Evolutionary conservation across 441 rosid genomes (phyloP).

Genomic region (Erodium moschatum): DNA sequence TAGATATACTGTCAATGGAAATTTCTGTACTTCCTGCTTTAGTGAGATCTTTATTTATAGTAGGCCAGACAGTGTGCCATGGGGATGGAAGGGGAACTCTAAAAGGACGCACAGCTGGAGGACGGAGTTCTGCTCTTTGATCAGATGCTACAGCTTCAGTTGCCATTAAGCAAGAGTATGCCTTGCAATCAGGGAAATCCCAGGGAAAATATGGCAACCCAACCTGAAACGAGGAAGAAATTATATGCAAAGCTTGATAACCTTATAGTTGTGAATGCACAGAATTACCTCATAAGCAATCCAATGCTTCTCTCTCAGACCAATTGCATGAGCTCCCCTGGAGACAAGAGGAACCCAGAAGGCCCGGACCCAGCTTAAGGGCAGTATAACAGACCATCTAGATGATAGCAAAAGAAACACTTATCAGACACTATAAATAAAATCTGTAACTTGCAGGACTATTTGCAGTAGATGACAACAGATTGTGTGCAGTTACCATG

Average conservation of each 20-base stretch:
- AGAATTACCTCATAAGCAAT: constrained; percentile 56
- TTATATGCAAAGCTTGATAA: constrained; percentile 17
- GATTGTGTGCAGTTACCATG: background rate
- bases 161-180: constrained; percentile 46
- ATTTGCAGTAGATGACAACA: background rate
- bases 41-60: constrained; percentile 24
- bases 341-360: constrained; percentile 64
- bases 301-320: constrained; percentile 80
- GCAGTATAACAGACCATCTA: constrained; percentile 83
- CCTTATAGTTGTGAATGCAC: background rate
- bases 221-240: constrained; percentile 36
- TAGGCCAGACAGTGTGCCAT: constrained; percentile 47
- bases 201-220: constrained; percentile 69
- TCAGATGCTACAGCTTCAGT: constrained; percentile 39
- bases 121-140: constrained; percentile 36
- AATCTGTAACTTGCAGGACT: background rate
- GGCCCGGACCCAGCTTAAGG: constrained; percentile 70
- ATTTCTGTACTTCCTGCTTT: constrained; percentile 18
- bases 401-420: constrained; percentile 19
- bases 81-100: constrained; percentile 62
- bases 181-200: constrained; percentile 75
- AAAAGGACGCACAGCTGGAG: constrained; percentile 50
- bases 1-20: constrained; percentile 16
- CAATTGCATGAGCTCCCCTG: constrained; percentile 76
- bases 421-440: constrained; percentile 15